Conservation (phyloP, 352 stramenopile species). For the Globisporangium perplexum region DNA sequence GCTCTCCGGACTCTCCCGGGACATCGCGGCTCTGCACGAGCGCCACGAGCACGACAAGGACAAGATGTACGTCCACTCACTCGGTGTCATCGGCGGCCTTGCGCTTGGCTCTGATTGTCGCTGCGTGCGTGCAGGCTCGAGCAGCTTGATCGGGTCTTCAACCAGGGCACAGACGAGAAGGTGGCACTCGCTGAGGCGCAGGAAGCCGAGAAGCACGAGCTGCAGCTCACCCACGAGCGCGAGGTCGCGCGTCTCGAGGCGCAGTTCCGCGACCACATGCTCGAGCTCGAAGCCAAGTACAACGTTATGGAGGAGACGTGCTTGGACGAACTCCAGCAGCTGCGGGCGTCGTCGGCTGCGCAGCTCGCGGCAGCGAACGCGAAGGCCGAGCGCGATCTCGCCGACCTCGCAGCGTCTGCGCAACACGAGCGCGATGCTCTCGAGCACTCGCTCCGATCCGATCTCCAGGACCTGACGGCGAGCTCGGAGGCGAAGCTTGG, state of each 20-base stretch:
- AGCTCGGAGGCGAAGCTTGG: slow-evolving; percentile 21
- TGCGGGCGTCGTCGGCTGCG: slow-evolving; percentile 21
- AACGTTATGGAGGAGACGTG: slow-evolving; percentile 22
- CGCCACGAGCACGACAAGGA: slow-evolving; percentile 30
- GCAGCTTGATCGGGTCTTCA: slow-evolving; percentile 33
- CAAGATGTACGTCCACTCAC: slow-evolving; percentile 26
- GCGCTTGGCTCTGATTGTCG: background rate
- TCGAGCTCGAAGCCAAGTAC: slow-evolving; percentile 26
- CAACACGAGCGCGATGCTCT: slow-evolving; percentile 2
- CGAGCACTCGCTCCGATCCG: background rate
- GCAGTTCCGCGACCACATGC: slow-evolving; percentile 23
- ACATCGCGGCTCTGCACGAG: slow-evolving; percentile 39
- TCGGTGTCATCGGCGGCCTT: too few relatives aligned
- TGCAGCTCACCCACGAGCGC: slow-evolving; percentile 21
- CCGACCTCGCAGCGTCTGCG: slow-evolving; percentile 3
- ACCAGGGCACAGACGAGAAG: slow-evolving; percentile 41
- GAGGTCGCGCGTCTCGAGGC: slow-evolving; percentile 18
- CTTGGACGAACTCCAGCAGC: slow-evolving; percentile 27
- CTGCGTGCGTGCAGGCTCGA: slow-evolving; percentile 14
- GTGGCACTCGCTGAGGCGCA: slow-evolving; percentile 30
- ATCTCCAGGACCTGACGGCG: background rate
- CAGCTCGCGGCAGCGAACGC: slow-evolving; percentile 12
- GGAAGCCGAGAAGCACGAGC: slow-evolving; percentile 18
- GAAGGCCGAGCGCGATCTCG: slow-evolving; percentile 1
- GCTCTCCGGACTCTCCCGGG: slow-evolving; percentile 28